Evolutionary conservation across 306 rosid genomes (phyloP), one percentile per base, ranked within the genome.

Genomic region (Coriaria nepalensis): DNA sequence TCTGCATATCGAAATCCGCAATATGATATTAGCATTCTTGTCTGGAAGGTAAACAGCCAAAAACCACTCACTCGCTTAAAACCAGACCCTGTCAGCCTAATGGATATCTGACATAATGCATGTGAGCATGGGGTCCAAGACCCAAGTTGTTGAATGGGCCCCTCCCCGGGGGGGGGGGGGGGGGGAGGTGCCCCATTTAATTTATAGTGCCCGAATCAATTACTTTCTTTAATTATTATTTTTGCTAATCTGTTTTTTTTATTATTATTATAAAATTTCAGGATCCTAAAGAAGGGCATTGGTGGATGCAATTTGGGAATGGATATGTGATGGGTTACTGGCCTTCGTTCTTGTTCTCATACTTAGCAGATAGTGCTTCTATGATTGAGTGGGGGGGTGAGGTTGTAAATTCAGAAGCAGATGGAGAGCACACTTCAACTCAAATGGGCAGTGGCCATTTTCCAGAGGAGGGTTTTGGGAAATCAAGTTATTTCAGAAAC

Each of bases 341-440:
- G 98, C 98, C 98, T 4, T 75, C 98, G 0, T 92, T 78, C 71
- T 60, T 92, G 10, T 92, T 92, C 83, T 85, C 98, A 8, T 86
- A 92, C 65, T 66, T 92, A 64, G 94, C 93, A 0, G 98, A 86
- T 7, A 92, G 98, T 65, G 98, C 96, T 15, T 77, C 94, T 49
- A 92, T 85, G 96, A 80, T 92, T 10, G 98, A 92, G 50, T 92
- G 98, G 98, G 98, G 98, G 51, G 98, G 98, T 7, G 98, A 92
- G 64, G 96, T 92, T 41, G 98, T 92, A 3, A 92, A 92, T 35
- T 81, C 96, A 11, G 59, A 82, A 66, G 62, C 76, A 9, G 93
- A 73, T 15, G 96, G 98, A 9, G 78, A 75, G 39, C 98, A 92
- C 69, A 92, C 98, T 6, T 77, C 93, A 36, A 92, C 98, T 0